Evolutionary conservation across 345 rosid species (phyloP).

Genomic region (Viola odorata): DNA sequence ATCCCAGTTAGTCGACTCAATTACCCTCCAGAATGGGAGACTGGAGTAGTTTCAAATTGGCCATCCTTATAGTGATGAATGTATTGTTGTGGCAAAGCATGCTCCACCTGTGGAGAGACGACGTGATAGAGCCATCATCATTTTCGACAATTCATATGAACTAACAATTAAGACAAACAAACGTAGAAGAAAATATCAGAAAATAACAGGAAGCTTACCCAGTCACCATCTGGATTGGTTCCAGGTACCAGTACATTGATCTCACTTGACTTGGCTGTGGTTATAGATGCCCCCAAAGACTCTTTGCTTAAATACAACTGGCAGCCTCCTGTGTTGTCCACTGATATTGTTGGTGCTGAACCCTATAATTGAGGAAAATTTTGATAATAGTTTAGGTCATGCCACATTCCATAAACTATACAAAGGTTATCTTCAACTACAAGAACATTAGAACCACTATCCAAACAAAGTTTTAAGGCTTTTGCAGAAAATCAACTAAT

Average conservation of each 20-base stretch:
- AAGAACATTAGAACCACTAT: background rate
- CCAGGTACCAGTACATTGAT: slow-evolving; percentile 86
- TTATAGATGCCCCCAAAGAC: slow-evolving; percentile 63
- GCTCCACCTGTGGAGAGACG: slow-evolving; percentile 55
- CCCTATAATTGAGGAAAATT: slow-evolving; percentile 43
- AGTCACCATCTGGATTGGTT: slow-evolving; percentile 55
- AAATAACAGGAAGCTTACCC: slow-evolving; percentile 46
- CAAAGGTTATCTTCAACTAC: background rate
- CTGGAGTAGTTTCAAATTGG: slow-evolving; percentile 73
- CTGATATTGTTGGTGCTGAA: slow-evolving; percentile 89
- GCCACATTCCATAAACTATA: slow-evolving; percentile 2
- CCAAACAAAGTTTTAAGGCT: slow-evolving; percentile 7
- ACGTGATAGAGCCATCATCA: background rate
- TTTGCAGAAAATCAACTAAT: background rate
- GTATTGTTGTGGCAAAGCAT: slow-evolving; percentile 83
- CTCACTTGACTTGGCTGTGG: slow-evolving; percentile 94
- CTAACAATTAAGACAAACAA: background rate
- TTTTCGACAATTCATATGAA: background rate
- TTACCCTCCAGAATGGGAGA: slow-evolving; percentile 95
- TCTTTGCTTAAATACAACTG: slow-evolving; percentile 81
- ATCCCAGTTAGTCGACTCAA: background rate
- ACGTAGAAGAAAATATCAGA: background rate
- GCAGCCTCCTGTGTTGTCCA: slow-evolving; percentile 86
- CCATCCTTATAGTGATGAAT: slow-evolving; percentile 60
- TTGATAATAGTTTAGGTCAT: slow-evolving; percentile 4